Evolutionary conservation across 371 early-diverging fungal genomes (phyloP).

Genomic region (Parasitella parasitica): DNA sequence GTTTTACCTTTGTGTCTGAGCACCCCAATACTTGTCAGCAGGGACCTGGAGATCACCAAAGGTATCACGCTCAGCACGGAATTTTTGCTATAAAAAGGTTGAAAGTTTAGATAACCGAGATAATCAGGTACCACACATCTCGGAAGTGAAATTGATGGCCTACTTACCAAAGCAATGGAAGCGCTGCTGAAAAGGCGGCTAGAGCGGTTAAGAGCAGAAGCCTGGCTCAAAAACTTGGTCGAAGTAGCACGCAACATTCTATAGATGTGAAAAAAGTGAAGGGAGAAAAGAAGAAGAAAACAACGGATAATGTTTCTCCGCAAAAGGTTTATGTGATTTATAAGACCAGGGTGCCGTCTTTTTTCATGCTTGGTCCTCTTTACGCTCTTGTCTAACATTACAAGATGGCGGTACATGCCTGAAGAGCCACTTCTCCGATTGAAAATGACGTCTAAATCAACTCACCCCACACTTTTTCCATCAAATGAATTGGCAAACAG

Average conservation of each 20-base stretch:
- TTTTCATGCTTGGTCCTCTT: slow-evolving; percentile 1
- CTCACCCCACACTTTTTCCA: not conserved
- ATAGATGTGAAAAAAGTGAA: not conserved
- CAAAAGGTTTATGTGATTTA: not conserved
- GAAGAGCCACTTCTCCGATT: not conserved
- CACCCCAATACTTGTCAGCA: slow-evolving; percentile 85
- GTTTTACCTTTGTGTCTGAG: slow-evolving; percentile 81
- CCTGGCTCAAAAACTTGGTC: slow-evolving; percentile 16
- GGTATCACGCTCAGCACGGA: slow-evolving; percentile 79
- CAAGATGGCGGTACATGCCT: no score
- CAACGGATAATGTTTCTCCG: not conserved
- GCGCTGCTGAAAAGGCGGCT: slow-evolving; percentile 31
- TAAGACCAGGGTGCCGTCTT: slow-evolving; percentile 8
- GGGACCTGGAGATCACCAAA: slow-evolving; percentile 89
- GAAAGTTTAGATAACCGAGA: not conserved
- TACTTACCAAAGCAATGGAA: slow-evolving; percentile 26
- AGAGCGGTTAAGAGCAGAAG: slow-evolving; percentile 17
- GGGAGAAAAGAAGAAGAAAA: slow-evolving; percentile 9
- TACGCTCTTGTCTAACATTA: not conserved
- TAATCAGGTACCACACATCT: not conserved
- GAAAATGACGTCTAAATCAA: not conserved
- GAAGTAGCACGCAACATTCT: slow-evolving; percentile 25
- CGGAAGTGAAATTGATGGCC: no score
- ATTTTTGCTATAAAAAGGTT: slow-evolving; percentile 36
- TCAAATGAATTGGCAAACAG: no score